Evolutionary conservation across 139 green algal genomes (phyloP).

Genomic region (Coccomyxa sp.): DNA sequence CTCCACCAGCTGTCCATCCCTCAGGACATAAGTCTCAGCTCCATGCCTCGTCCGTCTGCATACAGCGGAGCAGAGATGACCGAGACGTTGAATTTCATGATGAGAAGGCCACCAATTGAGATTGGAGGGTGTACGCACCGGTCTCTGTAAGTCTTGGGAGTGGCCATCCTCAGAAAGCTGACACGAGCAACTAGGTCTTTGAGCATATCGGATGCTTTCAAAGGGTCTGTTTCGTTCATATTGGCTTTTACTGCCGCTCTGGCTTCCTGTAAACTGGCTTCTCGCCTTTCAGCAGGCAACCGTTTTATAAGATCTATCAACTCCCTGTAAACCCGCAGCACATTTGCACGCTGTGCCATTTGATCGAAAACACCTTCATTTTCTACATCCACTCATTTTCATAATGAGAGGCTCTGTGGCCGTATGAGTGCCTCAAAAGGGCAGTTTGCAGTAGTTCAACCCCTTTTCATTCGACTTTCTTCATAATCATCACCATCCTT

Average conservation of each 20-base stretch:
- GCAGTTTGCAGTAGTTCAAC: too few species aligned
- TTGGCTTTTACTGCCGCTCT: slow-evolving; percentile 19
- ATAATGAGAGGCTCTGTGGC: too few species aligned
- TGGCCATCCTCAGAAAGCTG: slow-evolving; percentile 54
- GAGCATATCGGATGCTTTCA: slow-evolving; percentile 32
- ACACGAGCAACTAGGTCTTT: slow-evolving; percentile 50
- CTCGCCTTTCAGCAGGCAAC: slow-evolving; percentile 17
- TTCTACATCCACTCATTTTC: too few species aligned
- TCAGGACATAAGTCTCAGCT: slow-evolving; percentile 39
- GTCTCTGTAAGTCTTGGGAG: slow-evolving; percentile 28
- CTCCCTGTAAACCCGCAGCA: slow-evolving; percentile 44
- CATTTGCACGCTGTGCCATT: slow-evolving; percentile 6
- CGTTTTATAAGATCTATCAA: slow-evolving; percentile 39
- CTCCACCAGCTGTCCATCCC: slow-evolving; percentile 52
- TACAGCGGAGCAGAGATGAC: not conserved
- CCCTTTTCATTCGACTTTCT: too few species aligned
- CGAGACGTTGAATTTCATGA: not conserved
- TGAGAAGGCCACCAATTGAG: not conserved
- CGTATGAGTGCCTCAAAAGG: too few species aligned
- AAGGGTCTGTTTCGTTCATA: slow-evolving; percentile 19
- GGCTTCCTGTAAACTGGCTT: slow-evolving; percentile 20
- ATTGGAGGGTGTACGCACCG: not conserved
- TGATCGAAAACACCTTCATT: not conserved
- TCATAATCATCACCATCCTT: too few species aligned
- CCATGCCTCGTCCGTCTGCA: not conserved